These are phyloP conservation scores for Trametes polyzona DNA, from an alignment of 1,284 basidiomycete genomes.

Conservation along the genomic window DNA sequence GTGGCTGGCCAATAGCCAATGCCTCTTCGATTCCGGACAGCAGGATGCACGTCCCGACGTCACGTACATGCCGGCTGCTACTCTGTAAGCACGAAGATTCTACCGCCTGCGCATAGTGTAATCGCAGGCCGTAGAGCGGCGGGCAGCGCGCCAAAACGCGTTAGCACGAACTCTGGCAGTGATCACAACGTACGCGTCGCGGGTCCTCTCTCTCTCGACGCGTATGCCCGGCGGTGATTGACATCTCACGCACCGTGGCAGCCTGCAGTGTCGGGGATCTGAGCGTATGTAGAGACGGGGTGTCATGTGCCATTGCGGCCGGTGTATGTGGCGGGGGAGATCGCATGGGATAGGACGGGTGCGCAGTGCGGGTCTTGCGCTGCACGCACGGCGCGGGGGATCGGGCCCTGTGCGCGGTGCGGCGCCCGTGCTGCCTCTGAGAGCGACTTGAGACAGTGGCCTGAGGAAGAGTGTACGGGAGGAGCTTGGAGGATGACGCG, in stretches of 20 bases:
- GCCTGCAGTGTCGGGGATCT: background rate
- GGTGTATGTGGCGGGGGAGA: slow-evolving; percentile 6
- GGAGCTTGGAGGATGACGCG: too few species aligned
- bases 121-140: slow-evolving; percentile 4
- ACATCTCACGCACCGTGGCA: too few species aligned
- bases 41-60: background rate
- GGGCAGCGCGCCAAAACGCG: background rate
- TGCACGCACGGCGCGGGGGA: slow-evolving; percentile 3
- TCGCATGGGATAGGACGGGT: slow-evolving; percentile 1
- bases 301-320: slow-evolving; percentile 6
- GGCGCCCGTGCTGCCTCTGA: background rate
- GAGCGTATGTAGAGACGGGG: background rate
- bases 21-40: background rate
- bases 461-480: too few species aligned
- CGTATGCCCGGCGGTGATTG: too few species aligned
- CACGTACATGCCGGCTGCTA: background rate
- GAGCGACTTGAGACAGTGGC: too few species aligned
- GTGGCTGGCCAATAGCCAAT: background rate
- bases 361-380: slow-evolving; percentile 8
- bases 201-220: background rate
- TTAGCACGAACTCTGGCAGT: background rate
- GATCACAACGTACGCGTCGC: slow-evolving; percentile 3
- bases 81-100: background rate
- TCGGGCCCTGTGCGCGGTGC: slow-evolving; percentile 1
- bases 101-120: background rate